Evolutionary conservation across 352 stramenopile species (phyloP).

Genomic region (Phytophthora pseudosyringae): DNA sequence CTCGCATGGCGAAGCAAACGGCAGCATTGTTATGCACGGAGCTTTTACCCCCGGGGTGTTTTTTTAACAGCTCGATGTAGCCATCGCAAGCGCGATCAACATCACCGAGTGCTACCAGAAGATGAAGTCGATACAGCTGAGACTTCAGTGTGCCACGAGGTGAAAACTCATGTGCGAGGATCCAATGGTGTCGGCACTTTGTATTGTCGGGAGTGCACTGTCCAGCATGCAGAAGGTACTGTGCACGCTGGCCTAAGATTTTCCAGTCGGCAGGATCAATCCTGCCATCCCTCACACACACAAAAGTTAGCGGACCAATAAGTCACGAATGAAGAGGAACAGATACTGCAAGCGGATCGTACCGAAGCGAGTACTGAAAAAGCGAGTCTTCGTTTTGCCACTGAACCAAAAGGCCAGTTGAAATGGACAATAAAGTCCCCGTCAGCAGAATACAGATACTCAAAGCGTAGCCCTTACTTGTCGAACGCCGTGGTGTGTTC

Average conservation of each 20-base stretch:
- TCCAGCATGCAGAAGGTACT: slow-evolving; percentile 5
- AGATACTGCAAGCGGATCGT: neutral
- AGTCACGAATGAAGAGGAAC: neutral
- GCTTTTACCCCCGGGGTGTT: neutral
- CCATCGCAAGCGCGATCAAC: slow-evolving; percentile 12
- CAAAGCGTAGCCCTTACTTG: neutral
- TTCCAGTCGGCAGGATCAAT: slow-evolving; percentile 55
- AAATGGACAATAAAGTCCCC: slow-evolving; percentile 20
- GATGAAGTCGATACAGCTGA: slow-evolving; percentile 29
- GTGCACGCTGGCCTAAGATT: slow-evolving; percentile 33
- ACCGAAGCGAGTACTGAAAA: slow-evolving; percentile 35
- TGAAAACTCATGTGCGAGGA: slow-evolving; percentile 24
- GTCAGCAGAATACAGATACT: slow-evolving; percentile 8
- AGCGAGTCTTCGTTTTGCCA: slow-evolving; percentile 45
- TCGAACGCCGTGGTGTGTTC: neutral
- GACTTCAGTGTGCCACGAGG: slow-evolving; percentile 29
- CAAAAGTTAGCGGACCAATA: neutral
- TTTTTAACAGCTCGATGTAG: slow-evolving; percentile 22
- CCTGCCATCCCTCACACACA: slow-evolving; percentile 1
- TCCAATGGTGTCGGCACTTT: slow-evolving; percentile 17
- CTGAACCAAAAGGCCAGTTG: slow-evolving; percentile 15
- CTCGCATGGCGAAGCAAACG: slow-evolving; percentile 18
- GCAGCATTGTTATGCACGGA: slow-evolving; percentile 34
- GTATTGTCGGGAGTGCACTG: slow-evolving; percentile 13
- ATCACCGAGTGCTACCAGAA: slow-evolving; percentile 16